phyloP scores from a whole-genome alignment of 768 basidiomycete species.

The Psilocybe sp. region DNA sequence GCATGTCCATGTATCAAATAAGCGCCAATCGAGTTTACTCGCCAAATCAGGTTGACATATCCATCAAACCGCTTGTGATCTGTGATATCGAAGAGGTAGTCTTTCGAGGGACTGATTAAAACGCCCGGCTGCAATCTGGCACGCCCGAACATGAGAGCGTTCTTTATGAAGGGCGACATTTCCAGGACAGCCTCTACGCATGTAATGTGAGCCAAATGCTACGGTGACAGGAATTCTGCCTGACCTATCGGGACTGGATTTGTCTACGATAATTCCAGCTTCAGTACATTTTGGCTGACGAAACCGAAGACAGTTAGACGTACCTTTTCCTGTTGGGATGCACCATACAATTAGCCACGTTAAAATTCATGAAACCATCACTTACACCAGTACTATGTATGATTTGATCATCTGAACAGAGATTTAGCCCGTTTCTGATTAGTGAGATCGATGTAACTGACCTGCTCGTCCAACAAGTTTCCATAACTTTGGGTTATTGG shows the following conservation, averaged over 20 bases:
- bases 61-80: neutral
- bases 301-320: neutral
- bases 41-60: constrained; percentile 3
- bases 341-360: neutral
- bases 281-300: neutral
- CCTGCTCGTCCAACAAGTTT: constrained; percentile 3
- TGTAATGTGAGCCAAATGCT: neutral
- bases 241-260: constrained; percentile 6
- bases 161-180: neutral
- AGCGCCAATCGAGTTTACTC: neutral
- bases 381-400: constrained; percentile 6
- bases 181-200: constrained; percentile 1
- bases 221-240: no score
- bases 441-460: neutral
- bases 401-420: constrained; percentile 1
- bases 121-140: constrained; percentile 4
- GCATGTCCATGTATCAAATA: no score
- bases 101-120: neutral
- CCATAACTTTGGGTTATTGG: constrained; percentile 2
- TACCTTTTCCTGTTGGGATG: constrained; percentile 2
- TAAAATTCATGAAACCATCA: neutral
- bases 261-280: neutral
- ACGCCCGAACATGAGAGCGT: constrained; percentile 3
- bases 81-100: neutral
- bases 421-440: neutral